A percentile compares a stretch with the other conserved stretches of the same genome.
Evolutionary conservation across 1,139 yeast genomes (phyloP).

Genomic region (Taphrina deformans): DNA sequence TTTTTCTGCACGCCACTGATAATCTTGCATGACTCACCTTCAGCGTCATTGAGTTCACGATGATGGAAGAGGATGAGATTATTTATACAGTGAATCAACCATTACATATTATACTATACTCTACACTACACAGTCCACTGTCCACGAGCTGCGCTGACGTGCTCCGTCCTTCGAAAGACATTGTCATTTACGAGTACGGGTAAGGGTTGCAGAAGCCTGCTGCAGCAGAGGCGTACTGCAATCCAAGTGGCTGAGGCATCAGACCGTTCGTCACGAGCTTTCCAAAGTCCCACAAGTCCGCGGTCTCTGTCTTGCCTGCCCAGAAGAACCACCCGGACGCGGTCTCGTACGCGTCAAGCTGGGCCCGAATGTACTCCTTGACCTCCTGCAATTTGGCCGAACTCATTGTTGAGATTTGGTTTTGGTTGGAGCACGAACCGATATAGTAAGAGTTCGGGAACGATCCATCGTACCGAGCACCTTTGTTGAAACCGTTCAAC

Average conservation of each 20-base stretch:
- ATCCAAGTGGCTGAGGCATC: slow-evolving; percentile 72
- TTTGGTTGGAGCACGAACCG: slow-evolving; percentile 57
- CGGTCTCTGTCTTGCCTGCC: slow-evolving; percentile 83
- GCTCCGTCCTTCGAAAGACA: too few relatives aligned
- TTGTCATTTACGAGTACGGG: neutral
- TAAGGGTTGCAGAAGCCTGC: slow-evolving; percentile 16
- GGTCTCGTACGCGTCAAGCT: slow-evolving; percentile 72
- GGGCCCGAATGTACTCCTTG: slow-evolving; percentile 80
- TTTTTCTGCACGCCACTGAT: too few relatives aligned
- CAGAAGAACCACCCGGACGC: slow-evolving; percentile 82
- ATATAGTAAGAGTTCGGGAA: slow-evolving; percentile 53
- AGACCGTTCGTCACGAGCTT: slow-evolving; percentile 58
- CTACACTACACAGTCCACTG: neutral
- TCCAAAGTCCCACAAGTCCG: slow-evolving; percentile 83
- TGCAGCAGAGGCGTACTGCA: slow-evolving; percentile 22
- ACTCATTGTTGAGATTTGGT: slow-evolving; percentile 40
- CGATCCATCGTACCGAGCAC: slow-evolving; percentile 80
- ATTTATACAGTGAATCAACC: too few relatives aligned
- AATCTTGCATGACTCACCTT: too few relatives aligned
- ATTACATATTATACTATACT: too few relatives aligned
- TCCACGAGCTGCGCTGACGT: neutral
- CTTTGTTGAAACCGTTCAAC: slow-evolving; percentile 88
- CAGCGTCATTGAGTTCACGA: too few relatives aligned
- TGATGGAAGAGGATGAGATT: too few relatives aligned
- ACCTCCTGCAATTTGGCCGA: slow-evolving; percentile 46